phyloP scores from a whole-genome alignment of 2,329 filamentous ascomycete genomes.

The Camptophora hylomeconis region DNA sequence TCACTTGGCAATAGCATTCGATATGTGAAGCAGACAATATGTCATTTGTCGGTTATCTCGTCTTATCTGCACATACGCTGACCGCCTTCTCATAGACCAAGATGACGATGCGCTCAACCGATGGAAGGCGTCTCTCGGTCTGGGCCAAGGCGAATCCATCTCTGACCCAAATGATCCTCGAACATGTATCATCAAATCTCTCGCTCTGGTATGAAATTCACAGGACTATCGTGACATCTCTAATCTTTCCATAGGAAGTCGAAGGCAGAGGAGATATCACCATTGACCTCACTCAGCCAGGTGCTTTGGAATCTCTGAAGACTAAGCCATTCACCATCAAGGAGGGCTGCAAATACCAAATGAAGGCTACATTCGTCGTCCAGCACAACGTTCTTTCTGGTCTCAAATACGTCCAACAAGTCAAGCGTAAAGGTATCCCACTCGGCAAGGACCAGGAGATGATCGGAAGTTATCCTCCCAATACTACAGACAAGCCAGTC shows the following conservation, averaged over 20 bases:
- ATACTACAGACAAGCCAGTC: slow-evolving; percentile 69
- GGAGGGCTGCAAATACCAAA: slow-evolving; percentile 84
- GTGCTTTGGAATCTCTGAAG: slow-evolving; percentile 66
- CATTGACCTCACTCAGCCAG: slow-evolving; percentile 68
- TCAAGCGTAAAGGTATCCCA: slow-evolving; percentile 77
- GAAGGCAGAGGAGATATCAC: slow-evolving; percentile 71
- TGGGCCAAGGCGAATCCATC: slow-evolving; percentile 57
- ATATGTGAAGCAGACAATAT: no score
- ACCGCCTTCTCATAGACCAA: slow-evolving; percentile 38
- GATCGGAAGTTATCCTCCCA: slow-evolving; percentile 93
- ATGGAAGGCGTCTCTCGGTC: slow-evolving; percentile 93
- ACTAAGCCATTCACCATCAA: slow-evolving; percentile 95
- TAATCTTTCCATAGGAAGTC: slow-evolving; percentile 41
- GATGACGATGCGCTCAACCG: slow-evolving; percentile 89
- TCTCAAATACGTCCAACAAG: slow-evolving; percentile 87
- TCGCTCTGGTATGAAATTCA: slow-evolving; percentile 51
- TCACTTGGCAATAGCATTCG: no score
- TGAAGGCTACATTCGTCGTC: slow-evolving; percentile 88
- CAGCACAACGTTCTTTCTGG: slow-evolving; percentile 94
- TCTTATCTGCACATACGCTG: no score
- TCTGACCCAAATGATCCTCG: slow-evolving; percentile 71
- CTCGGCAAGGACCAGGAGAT: slow-evolving; percentile 95
- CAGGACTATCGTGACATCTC: neutral
- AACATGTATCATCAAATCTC: slow-evolving; percentile 83
- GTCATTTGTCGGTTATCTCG: no score